Conservation (phyloP, 1,139 yeast species). For the Candida dubliniensis region DNA sequence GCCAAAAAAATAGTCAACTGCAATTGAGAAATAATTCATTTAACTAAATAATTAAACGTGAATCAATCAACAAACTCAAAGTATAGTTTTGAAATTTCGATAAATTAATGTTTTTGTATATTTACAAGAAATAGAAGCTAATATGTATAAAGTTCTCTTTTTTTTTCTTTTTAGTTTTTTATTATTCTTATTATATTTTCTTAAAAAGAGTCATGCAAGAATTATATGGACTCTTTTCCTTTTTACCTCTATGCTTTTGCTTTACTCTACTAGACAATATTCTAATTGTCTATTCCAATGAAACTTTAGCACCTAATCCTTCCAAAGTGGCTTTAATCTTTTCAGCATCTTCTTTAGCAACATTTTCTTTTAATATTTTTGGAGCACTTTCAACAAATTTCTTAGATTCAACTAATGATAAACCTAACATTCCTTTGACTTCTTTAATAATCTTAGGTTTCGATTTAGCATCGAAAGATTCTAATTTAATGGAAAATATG, state of each 20-base stretch:
- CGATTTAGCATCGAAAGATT: conserved; percentile 89
- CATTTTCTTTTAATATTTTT: conserved; percentile 82
- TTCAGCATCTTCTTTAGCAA: conserved; percentile 87
- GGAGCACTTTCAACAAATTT: conserved; percentile 98
- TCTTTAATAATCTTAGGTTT: conserved; percentile 98
- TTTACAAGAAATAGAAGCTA: conserved; percentile 12
- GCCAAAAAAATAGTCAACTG: neutral
- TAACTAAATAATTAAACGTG: neutral
- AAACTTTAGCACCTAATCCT: conserved; percentile 90
- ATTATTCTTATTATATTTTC: too few relatives aligned
- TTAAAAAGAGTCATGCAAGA: conserved; percentile 5
- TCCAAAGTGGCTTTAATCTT: conserved; percentile 91
- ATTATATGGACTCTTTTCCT: conserved; percentile 10
- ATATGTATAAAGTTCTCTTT: neutral
- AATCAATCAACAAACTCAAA: neutral
- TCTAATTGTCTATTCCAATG: conserved; percentile 61
- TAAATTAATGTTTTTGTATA: conserved; percentile 1
- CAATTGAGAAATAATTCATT: neutral
- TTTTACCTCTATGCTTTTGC: neutral
- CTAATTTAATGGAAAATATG: conserved; percentile 87
- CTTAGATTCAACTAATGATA: conserved; percentile 94
- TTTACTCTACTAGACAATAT: too few relatives aligned
- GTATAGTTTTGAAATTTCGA: neutral
- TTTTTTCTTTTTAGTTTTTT: conserved; percentile 1
- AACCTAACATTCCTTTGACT: conserved; percentile 86